Evolutionary conservation across 257 asterid genomes (phyloP).

Genomic region (Ilex aquifolium): DNA sequence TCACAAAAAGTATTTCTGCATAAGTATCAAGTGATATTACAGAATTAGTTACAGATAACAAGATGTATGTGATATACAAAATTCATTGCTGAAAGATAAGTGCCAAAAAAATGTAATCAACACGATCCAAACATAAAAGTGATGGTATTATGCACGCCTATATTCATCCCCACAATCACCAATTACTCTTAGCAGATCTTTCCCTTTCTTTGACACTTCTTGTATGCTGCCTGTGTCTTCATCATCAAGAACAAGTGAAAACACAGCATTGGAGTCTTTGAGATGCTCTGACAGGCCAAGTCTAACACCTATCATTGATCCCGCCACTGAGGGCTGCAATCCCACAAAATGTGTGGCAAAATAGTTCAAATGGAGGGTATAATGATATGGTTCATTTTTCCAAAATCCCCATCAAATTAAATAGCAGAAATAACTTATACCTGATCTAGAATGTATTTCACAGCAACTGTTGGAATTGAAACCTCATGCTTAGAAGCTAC

Average conservation of each 20-base stretch:
- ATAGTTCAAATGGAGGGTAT: not conserved
- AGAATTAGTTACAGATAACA: too few species aligned
- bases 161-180: conserved; percentile 98
- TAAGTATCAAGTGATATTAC: too few species aligned
- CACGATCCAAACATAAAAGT: not conserved
- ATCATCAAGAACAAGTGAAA: conserved; percentile 72
- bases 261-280: conserved; percentile 53
- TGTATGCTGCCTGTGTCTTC: conserved; percentile 60
- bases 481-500: conserved; percentile 76
- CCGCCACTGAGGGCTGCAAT: conserved; percentile 87
- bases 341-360: conserved; percentile 1
- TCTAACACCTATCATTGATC: conserved; percentile 93
- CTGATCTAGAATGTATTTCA: conserved; percentile 80
- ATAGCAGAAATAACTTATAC: conserved; percentile 17
- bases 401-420: not conserved
- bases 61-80: too few species aligned
- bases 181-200: conserved; percentile 63
- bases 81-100: not conserved
- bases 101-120: not conserved
- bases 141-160: conserved; percentile 41
- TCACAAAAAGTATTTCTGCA: too few species aligned
- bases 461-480: conserved; percentile 84
- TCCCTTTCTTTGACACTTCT: conserved; percentile 65
- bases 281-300: conserved; percentile 87
- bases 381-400: not conserved